Evolutionary conservation across 371 early-diverging fungal genomes (phyloP), one percentile per base, ranked within the genome.

Genomic region (Mortierella sp.): DNA sequence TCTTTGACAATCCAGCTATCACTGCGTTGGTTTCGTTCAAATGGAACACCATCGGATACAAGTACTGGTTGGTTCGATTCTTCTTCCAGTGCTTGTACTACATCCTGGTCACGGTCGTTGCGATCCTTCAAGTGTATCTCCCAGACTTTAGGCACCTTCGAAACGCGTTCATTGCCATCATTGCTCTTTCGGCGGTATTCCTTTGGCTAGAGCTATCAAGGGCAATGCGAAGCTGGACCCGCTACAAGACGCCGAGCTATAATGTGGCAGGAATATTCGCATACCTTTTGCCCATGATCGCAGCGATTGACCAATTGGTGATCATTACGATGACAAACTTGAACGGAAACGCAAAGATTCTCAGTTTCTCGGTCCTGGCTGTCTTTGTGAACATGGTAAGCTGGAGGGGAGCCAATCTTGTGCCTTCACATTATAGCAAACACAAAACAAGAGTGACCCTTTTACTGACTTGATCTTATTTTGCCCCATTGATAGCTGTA

Each of bases 1-100:
- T 52, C 29, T 48, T 49, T 47, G 69, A 68, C 27, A 68, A 68
- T 58, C 69, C 62, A 5, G 57, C 62, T 14, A 57, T 68, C 24
- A 48, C 57, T 1, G 69, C 69, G 2, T 40, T 68, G 21, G 61
- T 68, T 2, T 41, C 51, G 16, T 68, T 54, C 37, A 62, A 68
- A 43, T 68, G 62, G 69, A 60, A 51, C 12, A 60, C 67, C 0
- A 55, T 67, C n/a, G 60, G 67, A 28, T 55, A 37, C 45, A 8
- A 13, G n/a, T 67, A 67, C 29, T 67, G 60, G 60, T 4, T 46
- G 8, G 43, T 60, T 10, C 68, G 62, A 3, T 61, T 61, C 34
- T 2, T 57, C 1, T 51, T 51, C 10, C 65, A 65, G 40, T 71
- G 50, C 21, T 17, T 48, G 13, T 71, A 40, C 45, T 71, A 63